These are phyloP conservation scores for Diaporthe batatas DNA, from an alignment of 2,329 filamentous ascomycete species.

Conservation along the genomic window DNA sequence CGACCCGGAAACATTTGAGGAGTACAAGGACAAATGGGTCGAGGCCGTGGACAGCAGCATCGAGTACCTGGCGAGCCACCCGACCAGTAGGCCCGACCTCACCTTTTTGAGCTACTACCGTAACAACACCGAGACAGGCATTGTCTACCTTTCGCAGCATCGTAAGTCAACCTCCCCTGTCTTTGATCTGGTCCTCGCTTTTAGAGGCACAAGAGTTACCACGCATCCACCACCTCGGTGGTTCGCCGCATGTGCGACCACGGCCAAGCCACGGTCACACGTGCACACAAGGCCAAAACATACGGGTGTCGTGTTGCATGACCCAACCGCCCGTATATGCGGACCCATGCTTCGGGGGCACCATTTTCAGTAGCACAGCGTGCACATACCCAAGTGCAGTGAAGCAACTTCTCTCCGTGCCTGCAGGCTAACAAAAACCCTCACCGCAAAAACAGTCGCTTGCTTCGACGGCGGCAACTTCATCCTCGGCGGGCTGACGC, in stretches of 20 bases:
- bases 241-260: slow-evolving; percentile 7
- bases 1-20: slow-evolving; percentile 71
- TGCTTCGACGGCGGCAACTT: slow-evolving; percentile 91
- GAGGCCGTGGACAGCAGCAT: slow-evolving; percentile 82
- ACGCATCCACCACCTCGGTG: not conserved
- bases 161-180: slow-evolving; percentile 52
- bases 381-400: not conserved
- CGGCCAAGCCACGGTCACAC: not conserved
- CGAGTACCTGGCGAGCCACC: slow-evolving; percentile 76
- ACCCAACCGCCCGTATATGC: slow-evolving; percentile 17
- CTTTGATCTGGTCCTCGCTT: not conserved
- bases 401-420: not conserved
- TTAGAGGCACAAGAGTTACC: not conserved
- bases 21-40: slow-evolving; percentile 82
- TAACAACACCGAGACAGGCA: slow-evolving; percentile 51
- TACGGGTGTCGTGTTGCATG: not conserved
- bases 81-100: slow-evolving; percentile 74
- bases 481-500: slow-evolving; percentile 81
- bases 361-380: not conserved
- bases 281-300: slow-evolving; percentile 5
- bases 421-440: slow-evolving; percentile 46
- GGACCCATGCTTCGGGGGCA: not conserved
- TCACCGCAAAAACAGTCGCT: slow-evolving; percentile 66
- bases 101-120: slow-evolving; percentile 77
- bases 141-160: slow-evolving; percentile 61